Conservation (phyloP, 2,329 filamentous ascomycete genomes). For the Apiospora rasikravindrae region DNA sequence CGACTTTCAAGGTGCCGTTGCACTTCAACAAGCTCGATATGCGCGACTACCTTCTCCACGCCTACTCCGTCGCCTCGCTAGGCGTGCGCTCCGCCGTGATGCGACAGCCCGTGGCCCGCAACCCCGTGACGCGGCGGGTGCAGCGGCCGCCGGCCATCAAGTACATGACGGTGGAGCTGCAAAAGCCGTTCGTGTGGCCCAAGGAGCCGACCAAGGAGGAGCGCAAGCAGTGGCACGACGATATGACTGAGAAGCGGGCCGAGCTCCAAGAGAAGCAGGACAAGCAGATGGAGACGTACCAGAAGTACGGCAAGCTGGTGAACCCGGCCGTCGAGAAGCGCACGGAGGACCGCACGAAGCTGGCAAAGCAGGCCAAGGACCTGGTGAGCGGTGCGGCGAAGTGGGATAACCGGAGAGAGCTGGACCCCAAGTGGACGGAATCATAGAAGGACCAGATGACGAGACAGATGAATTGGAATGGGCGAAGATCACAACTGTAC, state of each 20-base stretch:
- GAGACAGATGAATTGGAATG: constrained; percentile 1
- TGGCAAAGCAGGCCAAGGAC: constrained; percentile 63
- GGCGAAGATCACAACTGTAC: constrained; percentile 10
- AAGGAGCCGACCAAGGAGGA: constrained; percentile 61
- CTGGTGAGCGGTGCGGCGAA: constrained; percentile 64
- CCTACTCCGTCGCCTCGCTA: constrained; percentile 76
- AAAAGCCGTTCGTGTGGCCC: constrained; percentile 88
- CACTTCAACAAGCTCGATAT: constrained; percentile 96
- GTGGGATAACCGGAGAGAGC: constrained; percentile 59
- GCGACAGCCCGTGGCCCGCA: constrained; percentile 62
- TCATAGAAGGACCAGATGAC: constrained; percentile 28
- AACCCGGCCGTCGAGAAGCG: constrained; percentile 48
- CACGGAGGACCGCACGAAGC: constrained; percentile 46
- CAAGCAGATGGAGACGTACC: constrained; percentile 38
- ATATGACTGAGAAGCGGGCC: constrained; percentile 59
- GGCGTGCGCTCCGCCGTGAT: constrained; percentile 82
- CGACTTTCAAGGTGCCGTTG: constrained; percentile 88
- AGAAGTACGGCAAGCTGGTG: constrained; percentile 41
- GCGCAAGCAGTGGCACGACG: constrained; percentile 67
- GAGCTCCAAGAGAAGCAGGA: constrained; percentile 51
- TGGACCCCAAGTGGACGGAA: constrained; percentile 54
- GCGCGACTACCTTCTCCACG: constrained; percentile 90
- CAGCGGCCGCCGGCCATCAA: constrained; percentile 78
- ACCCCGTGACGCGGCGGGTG: constrained; percentile 58
- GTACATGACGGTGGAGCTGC: constrained; percentile 94